Evolutionary conservation across 805 yeast species (phyloP).

Genomic region (Sugiyamaella chiloensis): DNA sequence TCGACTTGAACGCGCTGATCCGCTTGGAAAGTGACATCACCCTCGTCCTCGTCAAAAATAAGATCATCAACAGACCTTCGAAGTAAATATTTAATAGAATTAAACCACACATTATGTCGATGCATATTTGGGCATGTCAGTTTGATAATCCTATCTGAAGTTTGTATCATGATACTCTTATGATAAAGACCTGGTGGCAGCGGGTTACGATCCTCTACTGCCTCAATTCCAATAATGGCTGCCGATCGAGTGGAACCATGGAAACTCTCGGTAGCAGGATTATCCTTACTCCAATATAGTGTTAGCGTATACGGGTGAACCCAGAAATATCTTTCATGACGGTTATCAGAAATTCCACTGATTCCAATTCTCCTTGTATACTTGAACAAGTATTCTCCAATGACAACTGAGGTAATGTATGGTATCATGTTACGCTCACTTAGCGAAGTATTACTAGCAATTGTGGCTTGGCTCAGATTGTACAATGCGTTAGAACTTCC

Average conservation of each 20-base stretch:
- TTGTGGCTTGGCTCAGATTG: conserved; percentile 23
- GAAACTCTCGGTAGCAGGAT: conserved; percentile 69
- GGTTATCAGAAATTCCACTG: conserved; percentile 60
- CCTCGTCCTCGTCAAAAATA: conserved; percentile 24
- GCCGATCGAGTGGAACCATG: conserved; percentile 62
- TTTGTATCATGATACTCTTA: conserved; percentile 73
- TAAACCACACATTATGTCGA: conserved; percentile 89
- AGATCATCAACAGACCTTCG: conserved; percentile 36
- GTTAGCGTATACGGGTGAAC: conserved; percentile 91
- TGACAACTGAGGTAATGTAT: conserved; percentile 85
- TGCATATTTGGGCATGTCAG: conserved; percentile 84
- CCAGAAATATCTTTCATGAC: conserved; percentile 96
- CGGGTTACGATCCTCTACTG: conserved; percentile 81
- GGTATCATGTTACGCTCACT: conserved; percentile 65
- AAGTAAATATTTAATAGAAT: conserved; percentile 72
- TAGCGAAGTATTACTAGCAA: conserved; percentile 23
- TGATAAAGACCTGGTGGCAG: conserved; percentile 85
- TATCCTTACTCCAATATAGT: conserved; percentile 80
- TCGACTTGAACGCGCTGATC: conserved; percentile 19
- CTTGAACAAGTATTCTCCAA: conserved; percentile 87
- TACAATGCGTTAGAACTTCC: neutral
- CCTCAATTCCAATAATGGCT: conserved; percentile 73
- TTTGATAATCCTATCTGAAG: conserved; percentile 63
- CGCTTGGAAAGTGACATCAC: conserved; percentile 16
- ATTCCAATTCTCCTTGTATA: conserved; percentile 74